Evolutionary conservation across 371 early-diverging fungal species (phyloP).

Genomic region (Saksenaea oblongispora): DNA sequence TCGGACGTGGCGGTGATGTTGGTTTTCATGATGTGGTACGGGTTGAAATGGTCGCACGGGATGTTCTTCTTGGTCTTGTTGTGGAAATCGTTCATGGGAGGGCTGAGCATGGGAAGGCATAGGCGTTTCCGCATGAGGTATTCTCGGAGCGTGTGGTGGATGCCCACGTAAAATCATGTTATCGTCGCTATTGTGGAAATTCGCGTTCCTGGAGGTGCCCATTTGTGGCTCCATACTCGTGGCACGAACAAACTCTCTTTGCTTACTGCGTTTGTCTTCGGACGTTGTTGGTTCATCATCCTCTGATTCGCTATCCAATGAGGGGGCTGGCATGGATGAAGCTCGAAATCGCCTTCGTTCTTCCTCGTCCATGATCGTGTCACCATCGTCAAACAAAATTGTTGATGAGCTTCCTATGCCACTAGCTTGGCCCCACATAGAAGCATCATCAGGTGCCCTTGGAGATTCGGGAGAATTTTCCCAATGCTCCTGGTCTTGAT

Average conservation of each 20-base stretch:
- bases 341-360: neutral
- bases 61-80: neutral
- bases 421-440: constrained; percentile 62
- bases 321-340: constrained; percentile 43
- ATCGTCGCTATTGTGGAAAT: neutral
- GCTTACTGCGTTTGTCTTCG: neutral
- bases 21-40: neutral
- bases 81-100: neutral
- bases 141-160: neutral
- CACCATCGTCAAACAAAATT: constrained; percentile 30
- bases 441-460: neutral
- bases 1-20: neutral
- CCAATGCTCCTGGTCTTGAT: constrained; percentile 41
- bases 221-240: neutral
- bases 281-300: neutral
- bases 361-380: neutral
- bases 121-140: constrained; percentile 2
- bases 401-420: constrained; percentile 67
- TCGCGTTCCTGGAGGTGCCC: neutral
- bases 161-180: neutral
- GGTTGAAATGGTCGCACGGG: neutral
- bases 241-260: neutral
- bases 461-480: constrained; percentile 50
- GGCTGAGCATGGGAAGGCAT: neutral
- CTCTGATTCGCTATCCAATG: constrained; percentile 51